These are phyloP conservation scores for Phanerochaete sordida DNA, from an alignment of 768 basidiomycete species.

Conservation along the genomic window DNA sequence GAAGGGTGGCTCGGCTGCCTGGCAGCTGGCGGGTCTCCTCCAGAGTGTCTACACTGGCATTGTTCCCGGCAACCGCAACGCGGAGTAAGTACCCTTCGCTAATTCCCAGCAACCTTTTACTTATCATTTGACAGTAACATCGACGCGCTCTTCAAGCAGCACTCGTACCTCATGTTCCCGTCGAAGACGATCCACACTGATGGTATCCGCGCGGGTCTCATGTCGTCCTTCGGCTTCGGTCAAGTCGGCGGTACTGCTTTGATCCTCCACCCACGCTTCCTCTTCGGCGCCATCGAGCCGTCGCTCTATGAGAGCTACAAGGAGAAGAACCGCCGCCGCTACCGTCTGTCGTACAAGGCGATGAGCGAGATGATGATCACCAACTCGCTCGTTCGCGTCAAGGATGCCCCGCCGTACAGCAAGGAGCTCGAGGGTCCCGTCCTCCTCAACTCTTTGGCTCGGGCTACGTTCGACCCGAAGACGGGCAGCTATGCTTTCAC, in stretches of 20 bases:
- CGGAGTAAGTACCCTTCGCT: constrained; percentile 73
- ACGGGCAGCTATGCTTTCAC: constrained; percentile 84
- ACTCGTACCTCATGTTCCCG: constrained; percentile 93
- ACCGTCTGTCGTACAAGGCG: constrained; percentile 74
- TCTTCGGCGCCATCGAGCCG: constrained; percentile 81
- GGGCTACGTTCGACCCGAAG: constrained; percentile 79
- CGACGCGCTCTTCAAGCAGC: constrained; percentile 88
- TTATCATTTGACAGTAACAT: constrained; percentile 59
- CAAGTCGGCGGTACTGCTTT: constrained; percentile 95
- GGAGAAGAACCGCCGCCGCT: constrained; percentile 60
- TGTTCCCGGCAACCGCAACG: constrained; percentile 93
- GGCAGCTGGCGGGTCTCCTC: constrained; percentile 91
- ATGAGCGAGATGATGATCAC: constrained; percentile 97
- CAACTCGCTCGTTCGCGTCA: constrained; percentile 91
- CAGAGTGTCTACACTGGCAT: constrained; percentile 84
- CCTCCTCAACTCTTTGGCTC: constrained; percentile 88
- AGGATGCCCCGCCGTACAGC: constrained; percentile 87
- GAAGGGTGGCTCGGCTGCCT: constrained; percentile 98
- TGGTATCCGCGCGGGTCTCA: constrained; percentile 81
- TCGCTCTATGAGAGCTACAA: constrained; percentile 77
- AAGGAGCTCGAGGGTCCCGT: constrained; percentile 84
- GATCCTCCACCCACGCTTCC: constrained; percentile 86
- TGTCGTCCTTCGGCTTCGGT: constrained; percentile 98
- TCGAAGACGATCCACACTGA: constrained; percentile 96
- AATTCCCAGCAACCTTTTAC: background rate